Evolutionary conservation across 257 asterid species (phyloP).

Genomic region (Echites panduratus): DNA sequence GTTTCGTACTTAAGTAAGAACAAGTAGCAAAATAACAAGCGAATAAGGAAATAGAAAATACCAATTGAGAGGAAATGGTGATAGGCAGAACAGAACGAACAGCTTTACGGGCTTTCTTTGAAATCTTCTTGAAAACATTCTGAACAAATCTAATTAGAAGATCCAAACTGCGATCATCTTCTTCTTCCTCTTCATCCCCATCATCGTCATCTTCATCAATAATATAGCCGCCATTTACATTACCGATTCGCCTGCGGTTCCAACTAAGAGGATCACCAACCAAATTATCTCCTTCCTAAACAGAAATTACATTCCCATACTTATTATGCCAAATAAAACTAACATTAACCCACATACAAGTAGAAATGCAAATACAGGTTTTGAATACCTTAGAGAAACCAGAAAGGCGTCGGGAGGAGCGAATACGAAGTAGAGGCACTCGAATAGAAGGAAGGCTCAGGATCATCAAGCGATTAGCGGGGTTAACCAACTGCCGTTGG

Average conservation of each 20-base stretch:
- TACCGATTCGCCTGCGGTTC: slow-evolving; percentile 41
- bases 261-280: slow-evolving; percentile 31
- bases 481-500: background rate
- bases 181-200: slow-evolving; percentile 65
- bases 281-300: slow-evolving; percentile 35
- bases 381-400: slow-evolving; percentile 24
- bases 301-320: slow-evolving; percentile 1
- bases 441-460: slow-evolving; percentile 11
- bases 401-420: slow-evolving; percentile 21
- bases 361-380: background rate
- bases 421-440: slow-evolving; percentile 4
- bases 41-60: slow-evolving; percentile 12
- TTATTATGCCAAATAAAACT: background rate
- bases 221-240: slow-evolving; percentile 47
- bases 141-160: slow-evolving; percentile 75
- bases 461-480: background rate
- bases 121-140: slow-evolving; percentile 73
- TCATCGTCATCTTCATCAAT: slow-evolving; percentile 52
- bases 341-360: background rate
- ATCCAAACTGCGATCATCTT: slow-evolving; percentile 83
- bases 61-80: slow-evolving; percentile 72
- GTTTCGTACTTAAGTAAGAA: background rate
- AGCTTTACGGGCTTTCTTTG: slow-evolving; percentile 77
- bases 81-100: slow-evolving; percentile 84
- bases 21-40: background rate